Evolutionary conservation across 805 yeast species (phyloP).

Genomic region (Cyberlindnera nakhonratchasimensis): DNA sequence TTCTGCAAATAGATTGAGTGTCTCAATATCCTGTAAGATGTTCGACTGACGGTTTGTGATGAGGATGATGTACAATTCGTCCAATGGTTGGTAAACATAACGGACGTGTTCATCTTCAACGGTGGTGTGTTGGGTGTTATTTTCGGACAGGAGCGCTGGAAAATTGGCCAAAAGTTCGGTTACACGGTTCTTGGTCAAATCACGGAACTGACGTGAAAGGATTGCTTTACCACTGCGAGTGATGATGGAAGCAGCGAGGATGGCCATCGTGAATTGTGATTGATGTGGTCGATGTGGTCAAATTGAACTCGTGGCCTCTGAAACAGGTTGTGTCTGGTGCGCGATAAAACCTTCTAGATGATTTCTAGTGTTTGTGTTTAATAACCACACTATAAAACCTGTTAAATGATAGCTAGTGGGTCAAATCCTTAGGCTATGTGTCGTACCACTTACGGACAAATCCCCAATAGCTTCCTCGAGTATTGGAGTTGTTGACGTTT

Average conservation of each 20-base stretch:
- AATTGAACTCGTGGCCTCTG: conserved; percentile 5
- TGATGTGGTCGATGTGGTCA: not conserved
- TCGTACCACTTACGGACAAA: too few relatives aligned
- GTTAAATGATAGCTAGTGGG: not conserved
- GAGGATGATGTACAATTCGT: conserved; percentile 85
- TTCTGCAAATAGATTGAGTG: conserved; percentile 80
- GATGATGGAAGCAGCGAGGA: conserved; percentile 91
- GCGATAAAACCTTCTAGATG: not conserved
- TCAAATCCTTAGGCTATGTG: not conserved
- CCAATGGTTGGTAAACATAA: conserved; percentile 94
- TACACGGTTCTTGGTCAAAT: conserved; percentile 78
- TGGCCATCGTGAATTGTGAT: conserved; percentile 45
- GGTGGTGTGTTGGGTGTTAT: conserved; percentile 81
- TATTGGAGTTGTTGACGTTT: conserved; percentile 21
- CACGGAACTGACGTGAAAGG: conserved; percentile 88
- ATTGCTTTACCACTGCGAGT: conserved; percentile 91
- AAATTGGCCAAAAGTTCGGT: conserved; percentile 82
- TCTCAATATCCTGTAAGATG: conserved; percentile 90
- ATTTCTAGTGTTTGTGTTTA: not conserved
- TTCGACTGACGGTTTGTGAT: conserved; percentile 90
- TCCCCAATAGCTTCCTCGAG: too few relatives aligned
- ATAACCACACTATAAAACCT: not conserved
- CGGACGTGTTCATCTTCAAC: conserved; percentile 91
- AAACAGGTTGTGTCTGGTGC: not conserved
- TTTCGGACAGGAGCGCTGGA: conserved; percentile 70